These are phyloP conservation scores for Colletotrichum liriopes DNA, from an alignment of 2,329 filamentous ascomycete species.

Conservation along the genomic window DNA sequence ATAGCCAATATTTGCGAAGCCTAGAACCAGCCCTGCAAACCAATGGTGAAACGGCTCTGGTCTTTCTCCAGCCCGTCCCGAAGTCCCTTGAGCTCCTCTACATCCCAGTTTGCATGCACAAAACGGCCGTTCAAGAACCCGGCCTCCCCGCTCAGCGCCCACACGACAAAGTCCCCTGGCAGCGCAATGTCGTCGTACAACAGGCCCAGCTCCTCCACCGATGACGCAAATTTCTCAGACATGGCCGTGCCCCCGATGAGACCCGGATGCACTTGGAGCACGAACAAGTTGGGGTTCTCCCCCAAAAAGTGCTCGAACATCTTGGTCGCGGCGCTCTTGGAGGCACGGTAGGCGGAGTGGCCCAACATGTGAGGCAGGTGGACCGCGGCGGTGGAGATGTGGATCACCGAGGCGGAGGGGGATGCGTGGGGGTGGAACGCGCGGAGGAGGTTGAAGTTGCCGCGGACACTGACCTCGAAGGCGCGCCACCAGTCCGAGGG, in stretches of 20 bases:
- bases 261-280: conserved; percentile 60
- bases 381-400: conserved; percentile 45
- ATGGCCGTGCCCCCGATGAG: conserved; percentile 35
- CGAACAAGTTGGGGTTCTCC: conserved; percentile 57
- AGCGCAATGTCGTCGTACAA: conserved; percentile 43
- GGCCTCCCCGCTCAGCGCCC: conserved; percentile 61
- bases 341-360: conserved; percentile 57
- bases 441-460: conserved; percentile 61
- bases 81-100: conserved; percentile 60
- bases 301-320: conserved; percentile 58
- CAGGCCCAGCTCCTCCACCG: neutral
- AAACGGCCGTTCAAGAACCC: conserved; percentile 62
- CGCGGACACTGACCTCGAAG: conserved; percentile 65
- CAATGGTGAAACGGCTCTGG: conserved; percentile 33
- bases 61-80: conserved; percentile 34
- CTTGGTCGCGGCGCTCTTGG: conserved; percentile 59
- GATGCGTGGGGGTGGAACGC: conserved; percentile 60
- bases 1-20: neutral
- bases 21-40: conserved; percentile 38
- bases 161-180: conserved; percentile 58
- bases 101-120: conserved; percentile 67
- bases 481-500: conserved; percentile 47
- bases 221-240: conserved; percentile 32
- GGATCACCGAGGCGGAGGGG: conserved; percentile 45
- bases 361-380: conserved; percentile 48